Conservation (phyloP, 108 stramenopile genomes). For the Halocafeteria seosinensis region DNA sequence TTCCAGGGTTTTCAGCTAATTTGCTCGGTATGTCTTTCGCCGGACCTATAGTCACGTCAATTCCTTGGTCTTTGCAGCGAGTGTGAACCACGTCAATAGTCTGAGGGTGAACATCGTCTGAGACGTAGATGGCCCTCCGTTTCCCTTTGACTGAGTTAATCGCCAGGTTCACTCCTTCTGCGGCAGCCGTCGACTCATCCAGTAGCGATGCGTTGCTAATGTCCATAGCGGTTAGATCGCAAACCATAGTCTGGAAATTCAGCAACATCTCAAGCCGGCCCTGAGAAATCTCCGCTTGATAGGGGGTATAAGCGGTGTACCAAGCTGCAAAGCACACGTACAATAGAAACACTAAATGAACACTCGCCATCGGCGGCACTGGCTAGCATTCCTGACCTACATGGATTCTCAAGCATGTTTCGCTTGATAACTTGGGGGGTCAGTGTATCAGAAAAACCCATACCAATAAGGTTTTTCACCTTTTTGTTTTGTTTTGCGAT, state of each 20-base stretch:
- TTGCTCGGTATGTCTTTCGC: no score
- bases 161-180: constrained; percentile 93
- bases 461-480: constrained; percentile 88
- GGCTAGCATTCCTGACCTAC: no score
- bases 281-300: constrained; percentile 98
- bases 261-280: constrained; percentile 93
- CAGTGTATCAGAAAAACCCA: constrained; percentile 88
- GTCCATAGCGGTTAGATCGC: constrained; percentile 88
- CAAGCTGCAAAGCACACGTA: no score
- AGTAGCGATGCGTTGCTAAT: constrained; percentile 82
- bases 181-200: constrained; percentile 85
- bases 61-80: constrained; percentile 64
- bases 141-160: constrained; percentile 37
- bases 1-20: constrained; percentile 39
- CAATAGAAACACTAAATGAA: background rate
- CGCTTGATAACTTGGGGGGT: constrained; percentile 79
- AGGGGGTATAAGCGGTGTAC: constrained; percentile 95
- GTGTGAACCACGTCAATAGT: constrained; percentile 77
- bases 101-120: constrained; percentile 82
- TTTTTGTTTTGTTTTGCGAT: constrained; percentile 57
- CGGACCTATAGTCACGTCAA: constrained; percentile 65
- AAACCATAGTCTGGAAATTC: constrained; percentile 93
- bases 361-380: no score
- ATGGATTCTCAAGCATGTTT: constrained; percentile 98
- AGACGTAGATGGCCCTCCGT: constrained; percentile 74